Evolutionary conservation across 805 yeast genomes (phyloP), one percentile per base, ranked within the genome.

Genomic region (Lachancea mirantina): DNA sequence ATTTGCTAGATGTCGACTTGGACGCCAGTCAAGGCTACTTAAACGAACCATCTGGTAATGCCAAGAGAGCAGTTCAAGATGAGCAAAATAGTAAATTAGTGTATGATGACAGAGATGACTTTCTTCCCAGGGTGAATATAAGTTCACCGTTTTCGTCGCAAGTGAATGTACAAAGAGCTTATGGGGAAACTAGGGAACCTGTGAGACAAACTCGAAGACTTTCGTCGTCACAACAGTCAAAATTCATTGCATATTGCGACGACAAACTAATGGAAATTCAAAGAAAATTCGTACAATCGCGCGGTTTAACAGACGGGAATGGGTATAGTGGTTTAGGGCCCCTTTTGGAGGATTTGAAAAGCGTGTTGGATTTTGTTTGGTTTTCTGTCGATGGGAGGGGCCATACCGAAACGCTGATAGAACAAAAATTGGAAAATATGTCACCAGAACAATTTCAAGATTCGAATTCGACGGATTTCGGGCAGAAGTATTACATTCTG

Each of bases 401-500:
- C 8, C 51, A 54, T 16, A 45, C 62, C 2, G 55, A 55, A 15
- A 38, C 42, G 26, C 39, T 47, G 11, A 39, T 47, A 32, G 23
- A 20, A 8, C 30, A 32, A 23, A 38, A 42, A 26, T 28, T 43
- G 13, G 35, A 41, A 8, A 35, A 30, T 21, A 18, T 32, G 14
- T 25, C 35, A 6, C 16, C 16, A 4, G 43, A 40, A 3, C 31
- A 37, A 7, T 45, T 40, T 28, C 7, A 26, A 8, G 33, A 36
- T 18, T 21, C 37, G 18, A 16, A 42, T 13, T 45, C 55, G 1
- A 59, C 62, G 10, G 36, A 57, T 20, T 72, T 72, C 47, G 84
- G 83, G 1, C 88, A 79, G 50, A 62, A 70, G 0, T 74, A 75
- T 32, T 80, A 78, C 43, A 54, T 80, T 11, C 59, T 84, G 15